Evolutionary conservation across 164 flowering plant genomes (phyloP), one percentile per base, ranked within the genome.

Genomic region (Protea cynaroides): DNA sequence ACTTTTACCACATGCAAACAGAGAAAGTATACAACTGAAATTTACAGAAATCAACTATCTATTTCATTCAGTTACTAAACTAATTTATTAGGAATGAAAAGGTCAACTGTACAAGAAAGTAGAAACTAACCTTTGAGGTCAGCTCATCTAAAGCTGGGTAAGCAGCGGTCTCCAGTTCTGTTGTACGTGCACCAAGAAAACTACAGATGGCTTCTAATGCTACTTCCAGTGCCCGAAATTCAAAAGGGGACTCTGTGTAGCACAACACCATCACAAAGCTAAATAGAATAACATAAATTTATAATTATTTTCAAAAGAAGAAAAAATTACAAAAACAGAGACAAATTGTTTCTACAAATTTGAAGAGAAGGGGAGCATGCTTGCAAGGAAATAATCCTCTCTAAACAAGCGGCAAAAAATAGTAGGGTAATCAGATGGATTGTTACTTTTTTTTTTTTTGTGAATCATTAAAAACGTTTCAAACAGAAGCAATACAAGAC

Each of bases 81-180:
- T 12, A 40, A 40, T 40, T 1, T 4, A 40, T 4, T 40, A 40
- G 46, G 46, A 40, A 40, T 8, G 14, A 40, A 40, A 40, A 40
- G 9, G 46, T 40, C 14, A 40, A 4, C 8, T 40, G 46, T 40
- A 37, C 40, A 37, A 37, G 4, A 9, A 37, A 37, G n/a, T n/a
- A 4, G 9, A 37, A 3, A 44, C 71, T 60, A 43, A 87, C 97
- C 88, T 89, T 87, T 53, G 93, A 86, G 8, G 98, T 91, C 51
- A 94, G 88, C 76, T 89, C 93, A 75, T 94, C 97, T 52, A 94
- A 73, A 65, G 98, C 97, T 58, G 98, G 97, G 80, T 94, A 91
- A 58, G 97, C 89, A 65, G 83, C 90, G 74, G 86, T 79, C 76
- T 91, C 98, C 68, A 94, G 65, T 61, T 94, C 97, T 38, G 83